Evolutionary conservation across 2,329 filamentous ascomycete species (phyloP), one percentile per base, ranked within the genome.

Genomic region (Fusarium palustre): DNA sequence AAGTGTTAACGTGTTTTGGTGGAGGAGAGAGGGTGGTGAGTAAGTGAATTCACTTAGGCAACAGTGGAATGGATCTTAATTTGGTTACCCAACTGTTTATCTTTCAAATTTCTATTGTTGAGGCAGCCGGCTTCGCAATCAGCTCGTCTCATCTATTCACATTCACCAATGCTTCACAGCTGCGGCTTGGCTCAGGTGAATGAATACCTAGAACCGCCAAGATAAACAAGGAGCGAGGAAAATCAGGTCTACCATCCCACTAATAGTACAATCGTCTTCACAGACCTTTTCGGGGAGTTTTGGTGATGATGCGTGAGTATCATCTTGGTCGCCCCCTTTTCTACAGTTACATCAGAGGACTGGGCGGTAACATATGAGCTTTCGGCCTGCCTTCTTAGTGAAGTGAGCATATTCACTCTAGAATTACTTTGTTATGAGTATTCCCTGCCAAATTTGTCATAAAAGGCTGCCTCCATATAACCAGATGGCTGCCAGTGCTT

Each of bases 231-330:
- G 18, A 25, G 30, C 15, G 5, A 22, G 4, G 12, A 12, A 12
- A 39, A 7, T 20, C 12, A 39, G 7, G 13, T 22, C 4, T 22
- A 8, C 6, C 8, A 39, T 22, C 20, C 13, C 1, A 7, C 12
- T 15, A 8, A 20, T 3, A 4, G 10, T 3, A 4, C 5, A 7
- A 12, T 9, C 1, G 6, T 5, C 16, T 30, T 22, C 3, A 16
- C 10, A 22, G 25, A 6, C 9, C 22, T 13, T 6, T 4, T 6
- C 2, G 16, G 13, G 12, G 5, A 10, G 13, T 28, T 4, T 20
- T n/a, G 2, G 7, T 39, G 22, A 28, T 25, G 16, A 8, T 8
- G 15, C 5, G 7, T 25, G 22, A n/a, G 15, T 50, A 18, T 50
- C 16, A 24, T 39, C 24, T 33, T 16, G 18, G 5, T 20, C 18